Conservation (phyloP, 148 eudicot species). For the Rhododendron simsii region DNA sequence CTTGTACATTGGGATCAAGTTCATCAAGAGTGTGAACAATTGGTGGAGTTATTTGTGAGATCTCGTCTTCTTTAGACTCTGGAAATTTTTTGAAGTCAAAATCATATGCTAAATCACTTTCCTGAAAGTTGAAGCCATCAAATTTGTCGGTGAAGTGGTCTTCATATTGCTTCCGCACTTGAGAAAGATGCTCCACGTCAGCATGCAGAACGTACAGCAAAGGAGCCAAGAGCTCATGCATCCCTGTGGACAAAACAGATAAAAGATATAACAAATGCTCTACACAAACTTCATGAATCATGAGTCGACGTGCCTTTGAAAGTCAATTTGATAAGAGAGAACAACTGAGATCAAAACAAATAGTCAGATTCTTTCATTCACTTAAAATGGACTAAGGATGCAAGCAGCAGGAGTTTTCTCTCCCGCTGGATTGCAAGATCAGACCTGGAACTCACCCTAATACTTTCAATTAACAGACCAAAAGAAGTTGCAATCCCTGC, state of each 20-base stretch:
- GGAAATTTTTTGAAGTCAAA: slow-evolving; percentile 63
- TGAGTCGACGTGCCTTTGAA: background rate
- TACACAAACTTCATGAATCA: background rate
- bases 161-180: slow-evolving; percentile 62
- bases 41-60: slow-evolving; percentile 26
- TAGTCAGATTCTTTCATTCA: background rate
- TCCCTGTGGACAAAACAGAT: slow-evolving; percentile 46
- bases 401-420: background rate
- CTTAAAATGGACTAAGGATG: background rate
- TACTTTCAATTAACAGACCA: background rate
- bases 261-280: background rate
- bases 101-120: slow-evolving; percentile 51
- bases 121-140: slow-evolving; percentile 66
- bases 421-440: background rate
- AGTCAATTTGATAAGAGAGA: background rate
- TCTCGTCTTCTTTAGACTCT: slow-evolving; percentile 39
- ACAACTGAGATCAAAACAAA: background rate
- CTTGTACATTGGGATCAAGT: slow-evolving; percentile 66
- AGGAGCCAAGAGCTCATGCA: slow-evolving; percentile 99
- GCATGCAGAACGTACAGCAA: slow-evolving; percentile 78
- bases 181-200: slow-evolving; percentile 68
- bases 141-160: slow-evolving; percentile 90
- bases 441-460: background rate
- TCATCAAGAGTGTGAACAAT: slow-evolving; percentile 46
- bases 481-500: background rate